Percentiles rank a stretch among this genome's conserved stretches.
These are phyloP conservation scores for Geotrichum carabidarum DNA, from an alignment of 1,139 yeast genomes.

Conservation along the genomic window DNA sequence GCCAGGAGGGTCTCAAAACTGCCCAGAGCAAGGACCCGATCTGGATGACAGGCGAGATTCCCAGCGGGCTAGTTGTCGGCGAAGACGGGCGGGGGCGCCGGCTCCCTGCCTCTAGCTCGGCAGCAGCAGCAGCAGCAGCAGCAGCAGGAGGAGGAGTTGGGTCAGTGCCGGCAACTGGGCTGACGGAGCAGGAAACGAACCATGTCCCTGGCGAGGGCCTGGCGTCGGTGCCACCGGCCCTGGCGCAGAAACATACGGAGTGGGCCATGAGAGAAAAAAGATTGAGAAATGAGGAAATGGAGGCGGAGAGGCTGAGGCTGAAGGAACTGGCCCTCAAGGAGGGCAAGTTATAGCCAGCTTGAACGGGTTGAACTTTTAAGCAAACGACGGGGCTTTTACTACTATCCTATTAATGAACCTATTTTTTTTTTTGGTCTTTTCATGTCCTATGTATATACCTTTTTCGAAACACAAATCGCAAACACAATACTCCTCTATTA, in stretches of 20 bases:
- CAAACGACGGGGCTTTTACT: too few relatives aligned
- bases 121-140: not conserved
- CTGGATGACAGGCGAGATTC: conserved; percentile 22
- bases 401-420: too few relatives aligned
- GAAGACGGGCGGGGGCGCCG: conserved; percentile 18
- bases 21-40: conserved; percentile 16
- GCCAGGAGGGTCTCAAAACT: conserved; percentile 14
- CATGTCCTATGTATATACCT: too few relatives aligned
- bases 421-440: too few relatives aligned
- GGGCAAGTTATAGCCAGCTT: conserved; percentile 15
- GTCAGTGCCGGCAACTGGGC: too few relatives aligned
- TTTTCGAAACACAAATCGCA: not conserved
- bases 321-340: conserved; percentile 33
- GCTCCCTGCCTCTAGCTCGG: not conserved
- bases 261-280: conserved; percentile 35
- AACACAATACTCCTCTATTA: not conserved
- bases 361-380: too few relatives aligned
- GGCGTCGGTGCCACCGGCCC: conserved; percentile 11
- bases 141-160: too few relatives aligned
- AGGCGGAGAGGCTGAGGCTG: conserved; percentile 29
- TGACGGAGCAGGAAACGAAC: not conserved
- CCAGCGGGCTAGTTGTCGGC: conserved; percentile 17
- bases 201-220: not conserved
- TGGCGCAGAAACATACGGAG: conserved; percentile 5
- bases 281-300: conserved; percentile 57